These are phyloP conservation scores for Solanum sitiens DNA, from an alignment of 257 asterid genomes.

Conservation along the genomic window DNA sequence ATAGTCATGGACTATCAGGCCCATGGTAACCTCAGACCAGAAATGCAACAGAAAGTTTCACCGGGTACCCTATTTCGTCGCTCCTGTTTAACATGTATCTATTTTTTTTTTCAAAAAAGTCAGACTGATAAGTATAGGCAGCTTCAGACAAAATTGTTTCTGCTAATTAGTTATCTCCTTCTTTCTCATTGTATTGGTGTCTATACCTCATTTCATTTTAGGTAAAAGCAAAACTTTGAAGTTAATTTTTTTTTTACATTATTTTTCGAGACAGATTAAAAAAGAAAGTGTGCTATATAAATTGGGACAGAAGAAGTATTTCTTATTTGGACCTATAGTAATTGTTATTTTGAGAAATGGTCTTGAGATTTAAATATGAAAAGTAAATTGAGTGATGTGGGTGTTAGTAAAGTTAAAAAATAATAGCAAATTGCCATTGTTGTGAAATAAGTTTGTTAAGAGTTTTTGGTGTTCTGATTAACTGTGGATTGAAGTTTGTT, in stretches of 20 bases:
- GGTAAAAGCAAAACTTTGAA: not conserved
- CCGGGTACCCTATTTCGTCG: not conserved
- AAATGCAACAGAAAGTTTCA: not conserved
- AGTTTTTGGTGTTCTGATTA: not conserved
- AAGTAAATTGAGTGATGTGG: not conserved
- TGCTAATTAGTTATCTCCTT: not conserved
- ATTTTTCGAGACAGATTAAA: not conserved
- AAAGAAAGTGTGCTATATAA: not conserved
- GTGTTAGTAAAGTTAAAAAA: not conserved
- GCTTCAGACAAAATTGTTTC: not conserved
- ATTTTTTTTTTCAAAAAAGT: not conserved
- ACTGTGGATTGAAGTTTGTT: not conserved
- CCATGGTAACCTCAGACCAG: not conserved
- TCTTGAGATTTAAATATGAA: not conserved
- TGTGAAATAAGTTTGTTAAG: not conserved
- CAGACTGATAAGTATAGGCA: not conserved
- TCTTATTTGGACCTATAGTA: not conserved
- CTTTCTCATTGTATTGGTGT: not conserved
- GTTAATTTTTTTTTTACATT: not conserved
- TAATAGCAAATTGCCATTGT: not conserved
- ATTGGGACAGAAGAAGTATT: not conserved
- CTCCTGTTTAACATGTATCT: not conserved
- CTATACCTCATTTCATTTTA: not conserved
- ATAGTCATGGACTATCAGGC: not conserved
- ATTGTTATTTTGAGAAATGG: not conserved